Percentiles rank a stretch among this genome's conserved stretches.
Evolutionary conservation across 495 filamentous ascomycete species (phyloP).

Genomic region (Sphaerosporella brunnea): DNA sequence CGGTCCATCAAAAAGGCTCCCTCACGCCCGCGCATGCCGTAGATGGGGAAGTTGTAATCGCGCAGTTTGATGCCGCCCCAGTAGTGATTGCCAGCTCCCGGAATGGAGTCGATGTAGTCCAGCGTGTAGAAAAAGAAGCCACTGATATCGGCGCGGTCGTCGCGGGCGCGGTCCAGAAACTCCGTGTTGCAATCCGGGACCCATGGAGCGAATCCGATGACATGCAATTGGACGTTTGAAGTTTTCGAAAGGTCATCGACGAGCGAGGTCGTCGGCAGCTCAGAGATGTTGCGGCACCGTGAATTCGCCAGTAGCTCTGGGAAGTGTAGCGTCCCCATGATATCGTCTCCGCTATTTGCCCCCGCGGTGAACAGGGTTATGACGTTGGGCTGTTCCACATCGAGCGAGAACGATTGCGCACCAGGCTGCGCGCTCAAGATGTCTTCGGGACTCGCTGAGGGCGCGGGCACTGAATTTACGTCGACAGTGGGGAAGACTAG

Average conservation of each 20-base stretch:
- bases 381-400: constrained; percentile 13
- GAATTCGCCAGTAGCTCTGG: constrained; percentile 42
- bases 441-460: constrained; percentile 12
- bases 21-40: constrained; percentile 51
- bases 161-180: constrained; percentile 46
- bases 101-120: constrained; percentile 41
- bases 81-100: constrained; percentile 34
- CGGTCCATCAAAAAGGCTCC: constrained; percentile 54
- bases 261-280: constrained; percentile 46
- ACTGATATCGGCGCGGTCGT: constrained; percentile 32
- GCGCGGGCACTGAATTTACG: constrained; percentile 11
- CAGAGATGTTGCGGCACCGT: constrained; percentile 41
- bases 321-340: constrained; percentile 58
- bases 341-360: constrained; percentile 13
- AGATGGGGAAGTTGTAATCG: constrained; percentile 55
- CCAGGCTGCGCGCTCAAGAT: neutral
- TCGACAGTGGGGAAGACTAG: constrained; percentile 15
- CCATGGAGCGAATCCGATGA: constrained; percentile 81
- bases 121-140: constrained; percentile 65
- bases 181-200: constrained; percentile 47
- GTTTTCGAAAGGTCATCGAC: constrained; percentile 48
- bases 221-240: constrained; percentile 24
- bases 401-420: constrained; percentile 12
- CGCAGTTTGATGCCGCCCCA: constrained; percentile 49
- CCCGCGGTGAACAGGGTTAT: constrained; percentile 19